Conservation (phyloP, 2,329 filamentous ascomycete species). For the Verticillium zaregamsianum region DNA sequence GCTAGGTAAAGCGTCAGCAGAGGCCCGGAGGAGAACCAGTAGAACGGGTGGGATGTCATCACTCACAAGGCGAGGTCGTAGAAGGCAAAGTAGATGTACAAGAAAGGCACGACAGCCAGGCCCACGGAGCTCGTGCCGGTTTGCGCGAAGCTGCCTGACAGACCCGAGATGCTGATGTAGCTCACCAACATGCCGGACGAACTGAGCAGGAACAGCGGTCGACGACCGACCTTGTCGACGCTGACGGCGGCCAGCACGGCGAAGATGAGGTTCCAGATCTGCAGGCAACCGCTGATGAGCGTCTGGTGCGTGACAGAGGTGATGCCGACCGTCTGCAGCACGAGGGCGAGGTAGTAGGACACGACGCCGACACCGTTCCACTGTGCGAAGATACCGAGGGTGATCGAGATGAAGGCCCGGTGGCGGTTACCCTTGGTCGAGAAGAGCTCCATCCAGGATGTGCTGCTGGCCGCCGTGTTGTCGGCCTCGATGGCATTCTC, state of each 20-base stretch:
- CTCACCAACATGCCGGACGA: constrained; percentile 21
- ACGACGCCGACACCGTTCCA: constrained; percentile 31
- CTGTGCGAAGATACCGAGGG: constrained; percentile 29
- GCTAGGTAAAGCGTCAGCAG: constrained; percentile 21
- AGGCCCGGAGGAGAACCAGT: not conserved
- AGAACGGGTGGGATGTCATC: not conserved
- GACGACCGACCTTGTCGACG: constrained; percentile 21
- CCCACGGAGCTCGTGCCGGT: constrained; percentile 24
- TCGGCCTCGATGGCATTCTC: constrained; percentile 7
- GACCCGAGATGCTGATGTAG: constrained; percentile 35
- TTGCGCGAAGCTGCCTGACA: constrained; percentile 28
- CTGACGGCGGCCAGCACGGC: constrained; percentile 20
- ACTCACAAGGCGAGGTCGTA: constrained; percentile 8
- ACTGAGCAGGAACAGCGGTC: constrained; percentile 16
- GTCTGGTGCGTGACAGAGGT: constrained; percentile 21
- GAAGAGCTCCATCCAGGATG: constrained; percentile 35
- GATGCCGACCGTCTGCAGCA: constrained; percentile 25
- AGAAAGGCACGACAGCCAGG: constrained; percentile 33
- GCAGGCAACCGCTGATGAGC: constrained; percentile 21
- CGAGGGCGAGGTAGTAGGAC: constrained; percentile 24
- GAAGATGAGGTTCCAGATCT: constrained; percentile 21
- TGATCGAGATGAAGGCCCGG: constrained; percentile 21
- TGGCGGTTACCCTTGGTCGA: constrained; percentile 28
- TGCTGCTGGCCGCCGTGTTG: not conserved
- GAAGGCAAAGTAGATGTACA: constrained; percentile 36